Evolutionary conservation across 257 asterid genomes (phyloP), one percentile per base, ranked within the genome.

Genomic region (Lycium ferocissimum): DNA sequence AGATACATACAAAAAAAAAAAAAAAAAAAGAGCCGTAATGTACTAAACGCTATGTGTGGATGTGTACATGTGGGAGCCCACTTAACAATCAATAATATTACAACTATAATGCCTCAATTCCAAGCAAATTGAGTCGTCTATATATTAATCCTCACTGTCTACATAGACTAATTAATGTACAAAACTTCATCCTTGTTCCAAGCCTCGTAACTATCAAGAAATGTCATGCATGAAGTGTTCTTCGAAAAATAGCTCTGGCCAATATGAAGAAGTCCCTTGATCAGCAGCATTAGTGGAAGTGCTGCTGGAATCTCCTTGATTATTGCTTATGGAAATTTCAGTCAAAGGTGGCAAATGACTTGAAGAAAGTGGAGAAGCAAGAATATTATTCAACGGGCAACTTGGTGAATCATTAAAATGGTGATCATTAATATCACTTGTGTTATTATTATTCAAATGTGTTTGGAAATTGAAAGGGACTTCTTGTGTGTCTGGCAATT

Each of bases 381-480:
- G 84, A 85, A 69, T 69, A 69, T 37, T 51, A 26, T 51, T 83
- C 92, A 90, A 85, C 17, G 85, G 53, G 86, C 90, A 54, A 58
- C 82, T 83, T 49, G 92, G 87, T 4, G 90, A 89, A 9, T 57
- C 81, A 10, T 7, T 76, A 76, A 51, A 51, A 3, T 51, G 26
- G 1, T 54, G 47, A 38, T 79, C 63, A 38, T 57, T 37, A 75
- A 20, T 51, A 49, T 13, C 81, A 49, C 82, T 14, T 20, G 18
- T 81, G 14, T 81, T 72, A 5, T 66, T 82, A 43, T 66, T 72
- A 70, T 84, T 84, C 58, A 85, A 84, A 57, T 43, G 75, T 18
- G 89, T 82, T 86, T 85, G 84, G 65, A 86, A 84, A 79, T 82
- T 62, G 89, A 92, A 86, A 85, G 97, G 93, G 73, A 85, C 88